Conservation (phyloP, 495 filamentous ascomycete genomes). For the Usnea hakonensis region DNA sequence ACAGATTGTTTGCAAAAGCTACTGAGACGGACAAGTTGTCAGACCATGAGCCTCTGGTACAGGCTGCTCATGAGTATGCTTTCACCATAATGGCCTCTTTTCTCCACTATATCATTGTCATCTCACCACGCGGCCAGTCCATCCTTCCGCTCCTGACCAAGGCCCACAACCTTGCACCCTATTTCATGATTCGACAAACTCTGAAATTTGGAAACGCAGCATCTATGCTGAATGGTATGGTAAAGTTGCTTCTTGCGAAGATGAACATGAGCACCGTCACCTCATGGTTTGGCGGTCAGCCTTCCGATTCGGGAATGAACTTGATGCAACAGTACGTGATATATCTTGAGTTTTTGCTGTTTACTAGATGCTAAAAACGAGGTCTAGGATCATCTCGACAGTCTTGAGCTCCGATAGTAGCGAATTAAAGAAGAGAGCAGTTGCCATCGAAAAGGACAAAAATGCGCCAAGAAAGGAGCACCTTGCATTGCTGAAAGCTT, state of each 20-base stretch:
- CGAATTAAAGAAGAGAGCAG: slow-evolving; percentile 47
- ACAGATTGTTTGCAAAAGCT: slow-evolving; percentile 48
- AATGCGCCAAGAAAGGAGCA: slow-evolving; percentile 41
- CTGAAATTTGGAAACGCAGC: slow-evolving; percentile 60
- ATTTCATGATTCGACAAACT: slow-evolving; percentile 52
- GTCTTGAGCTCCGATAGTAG: slow-evolving; percentile 53
- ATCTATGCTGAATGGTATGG: slow-evolving; percentile 59
- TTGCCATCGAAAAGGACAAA: slow-evolving; percentile 45
- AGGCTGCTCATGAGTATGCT: slow-evolving; percentile 50
- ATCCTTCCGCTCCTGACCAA: slow-evolving; percentile 50
- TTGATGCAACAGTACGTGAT: slow-evolving; percentile 50
- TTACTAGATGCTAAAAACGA: no score
- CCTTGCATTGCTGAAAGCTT: slow-evolving; percentile 41
- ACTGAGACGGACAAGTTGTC: slow-evolving; percentile 47
- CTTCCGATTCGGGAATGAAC: slow-evolving; percentile 60
- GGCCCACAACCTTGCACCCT: slow-evolving; percentile 53
- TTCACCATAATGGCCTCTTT: slow-evolving; percentile 46
- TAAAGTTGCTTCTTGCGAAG: slow-evolving; percentile 55
- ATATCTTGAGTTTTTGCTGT: background rate
- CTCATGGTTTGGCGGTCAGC: slow-evolving; percentile 58
- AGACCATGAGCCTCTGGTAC: slow-evolving; percentile 46
- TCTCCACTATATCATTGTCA: slow-evolving; percentile 53
- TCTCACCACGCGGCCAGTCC: slow-evolving; percentile 56
- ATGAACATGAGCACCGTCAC: slow-evolving; percentile 53
- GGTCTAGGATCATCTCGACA: slow-evolving; percentile 50